These are phyloP conservation scores for Sporothrix humicola DNA, from an alignment of 2,329 filamentous ascomycete genomes.

Conservation along the genomic window DNA sequence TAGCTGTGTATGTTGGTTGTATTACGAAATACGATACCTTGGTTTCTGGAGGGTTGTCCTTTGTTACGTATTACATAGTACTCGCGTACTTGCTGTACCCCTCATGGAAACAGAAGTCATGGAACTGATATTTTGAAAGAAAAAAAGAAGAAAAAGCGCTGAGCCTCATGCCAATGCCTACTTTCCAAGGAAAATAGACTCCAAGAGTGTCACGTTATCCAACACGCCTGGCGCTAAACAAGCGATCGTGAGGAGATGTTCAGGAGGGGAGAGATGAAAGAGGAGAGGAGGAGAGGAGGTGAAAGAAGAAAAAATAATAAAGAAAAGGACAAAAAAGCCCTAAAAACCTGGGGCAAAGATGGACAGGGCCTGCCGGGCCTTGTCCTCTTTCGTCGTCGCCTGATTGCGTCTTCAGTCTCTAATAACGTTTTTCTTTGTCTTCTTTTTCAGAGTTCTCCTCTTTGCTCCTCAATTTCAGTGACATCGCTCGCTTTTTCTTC, in stretches of 20 bases:
- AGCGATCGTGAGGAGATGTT: constrained; percentile 10
- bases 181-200: not conserved
- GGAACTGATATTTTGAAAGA: too few relatives aligned
- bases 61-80: not conserved
- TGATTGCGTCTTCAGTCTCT: not conserved
- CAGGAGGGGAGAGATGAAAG: constrained; percentile 9
- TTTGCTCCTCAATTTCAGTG: not conserved
- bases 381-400: constrained; percentile 6
- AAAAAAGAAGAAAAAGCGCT: too few relatives aligned
- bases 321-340: not conserved
- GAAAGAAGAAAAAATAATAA: not conserved
- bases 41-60: not conserved
- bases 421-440: not conserved
- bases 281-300: not conserved
- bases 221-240: not conserved
- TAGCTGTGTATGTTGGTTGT: not conserved
- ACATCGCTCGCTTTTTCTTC: not conserved
- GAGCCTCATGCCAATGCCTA: not conserved
- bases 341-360: constrained; percentile 16
- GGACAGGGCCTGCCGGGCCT: constrained; percentile 18
- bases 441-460: not conserved
- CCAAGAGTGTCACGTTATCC: not conserved
- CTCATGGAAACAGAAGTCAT: too few relatives aligned
- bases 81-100: too few relatives aligned
- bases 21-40: not conserved